These are phyloP conservation scores for Tilletia walkeri DNA, from an alignment of 1,284 basidiomycete species.

Conservation along the genomic window DNA sequence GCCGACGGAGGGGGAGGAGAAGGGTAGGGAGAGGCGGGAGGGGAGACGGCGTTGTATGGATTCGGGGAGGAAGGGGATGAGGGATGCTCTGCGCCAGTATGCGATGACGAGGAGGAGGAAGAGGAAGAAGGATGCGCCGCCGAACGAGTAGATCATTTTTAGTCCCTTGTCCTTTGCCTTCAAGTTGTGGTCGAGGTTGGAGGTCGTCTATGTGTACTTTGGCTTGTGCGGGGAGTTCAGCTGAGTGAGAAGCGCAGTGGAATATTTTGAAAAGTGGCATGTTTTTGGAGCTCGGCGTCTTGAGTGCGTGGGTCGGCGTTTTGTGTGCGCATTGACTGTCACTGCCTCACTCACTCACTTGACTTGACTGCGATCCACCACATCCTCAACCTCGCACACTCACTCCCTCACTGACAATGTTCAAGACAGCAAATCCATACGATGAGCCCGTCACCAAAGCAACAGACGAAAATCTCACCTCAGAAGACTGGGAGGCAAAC, in stretches of 20 bases:
- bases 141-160: constrained; percentile 30
- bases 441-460: constrained; percentile 92
- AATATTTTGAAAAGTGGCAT: background rate
- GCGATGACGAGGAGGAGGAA: constrained; percentile 26
- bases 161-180: background rate
- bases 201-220: background rate
- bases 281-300: background rate
- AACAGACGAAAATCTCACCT: constrained; percentile 88
- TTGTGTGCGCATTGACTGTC: too few relatives aligned
- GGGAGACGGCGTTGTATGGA: constrained; percentile 19
- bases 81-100: constrained; percentile 27
- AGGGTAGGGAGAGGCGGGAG: background rate
- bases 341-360: too few relatives aligned
- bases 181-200: background rate
- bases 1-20: background rate
- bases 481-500: constrained; percentile 94
- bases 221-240: background rate
- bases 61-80: constrained; percentile 26
- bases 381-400: background rate
- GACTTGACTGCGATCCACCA: too few relatives aligned
- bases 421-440: constrained; percentile 69
- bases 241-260: background rate
- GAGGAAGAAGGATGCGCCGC: constrained; percentile 27
- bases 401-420: constrained; percentile 30
- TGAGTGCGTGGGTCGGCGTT: too few relatives aligned